Conservation (phyloP, 176 grass and related monocot genomes). For the Melocanna baccifera region DNA sequence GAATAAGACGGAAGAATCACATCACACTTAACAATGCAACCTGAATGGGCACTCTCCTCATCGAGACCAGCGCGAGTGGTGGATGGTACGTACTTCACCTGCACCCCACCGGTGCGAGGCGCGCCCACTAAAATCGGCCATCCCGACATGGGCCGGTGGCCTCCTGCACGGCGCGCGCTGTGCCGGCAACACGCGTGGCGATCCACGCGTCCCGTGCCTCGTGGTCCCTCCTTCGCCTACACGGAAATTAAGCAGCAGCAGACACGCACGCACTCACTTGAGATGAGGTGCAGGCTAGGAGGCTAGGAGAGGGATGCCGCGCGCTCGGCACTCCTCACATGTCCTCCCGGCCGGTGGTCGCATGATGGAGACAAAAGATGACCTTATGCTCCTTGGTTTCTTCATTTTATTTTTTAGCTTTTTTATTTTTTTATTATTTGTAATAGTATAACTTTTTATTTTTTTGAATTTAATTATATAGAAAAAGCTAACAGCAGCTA, state of each 20-base stretch:
- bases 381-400: too few species aligned
- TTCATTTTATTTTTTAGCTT: too few species aligned
- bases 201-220: slow-evolving; percentile 3
- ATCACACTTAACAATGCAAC: background rate
- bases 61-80: background rate
- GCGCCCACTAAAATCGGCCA: slow-evolving; percentile 1
- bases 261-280: background rate
- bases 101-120: background rate
- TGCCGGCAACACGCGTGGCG: slow-evolving; percentile 3
- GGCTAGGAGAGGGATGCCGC: background rate
- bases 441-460: too few species aligned
- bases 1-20: background rate
- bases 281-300: too few species aligned
- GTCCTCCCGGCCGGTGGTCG: background rate
- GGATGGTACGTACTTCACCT: background rate
- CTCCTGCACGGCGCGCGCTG: background rate
- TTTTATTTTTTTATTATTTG: too few species aligned
- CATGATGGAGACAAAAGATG: background rate
- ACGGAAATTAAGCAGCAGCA: background rate
- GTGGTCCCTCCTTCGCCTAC: slow-evolving; percentile 46
- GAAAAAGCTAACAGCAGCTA: too few species aligned
- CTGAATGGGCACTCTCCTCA: too few species aligned
- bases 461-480: too few species aligned
- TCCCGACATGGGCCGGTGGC: slow-evolving; percentile 11
- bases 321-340: background rate